phyloP scores from a whole-genome alignment of 1,284 basidiomycete species.

The Hypsizygus ulmarius region DNA sequence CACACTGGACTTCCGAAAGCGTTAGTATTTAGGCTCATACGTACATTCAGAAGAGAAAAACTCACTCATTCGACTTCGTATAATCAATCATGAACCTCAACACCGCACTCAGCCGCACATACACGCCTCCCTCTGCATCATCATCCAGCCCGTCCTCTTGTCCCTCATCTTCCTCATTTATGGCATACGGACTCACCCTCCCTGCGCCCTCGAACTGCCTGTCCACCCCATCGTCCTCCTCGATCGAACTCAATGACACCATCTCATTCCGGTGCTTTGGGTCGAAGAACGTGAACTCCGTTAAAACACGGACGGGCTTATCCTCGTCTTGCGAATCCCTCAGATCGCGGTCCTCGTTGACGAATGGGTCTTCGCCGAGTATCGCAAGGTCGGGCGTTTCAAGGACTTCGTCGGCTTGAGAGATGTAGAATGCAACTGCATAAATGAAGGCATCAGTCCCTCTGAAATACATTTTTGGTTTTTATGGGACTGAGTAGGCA shows the following conservation, averaged over 20 bases:
- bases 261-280: slow-evolving; percentile 35
- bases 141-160: slow-evolving; percentile 32
- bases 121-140: slow-evolving; percentile 18
- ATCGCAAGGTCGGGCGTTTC: slow-evolving; percentile 26
- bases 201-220: slow-evolving; percentile 38
- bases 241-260: slow-evolving; percentile 34
- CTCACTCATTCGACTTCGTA: slow-evolving; percentile 34
- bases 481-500: slow-evolving; percentile 10
- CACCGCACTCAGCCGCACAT: slow-evolving; percentile 34
- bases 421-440: slow-evolving; percentile 24
- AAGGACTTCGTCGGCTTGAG: slow-evolving; percentile 12
- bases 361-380: slow-evolving; percentile 30
- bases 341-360: slow-evolving; percentile 17
- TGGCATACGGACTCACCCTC: slow-evolving; percentile 29
- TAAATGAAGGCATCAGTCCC: neutral
- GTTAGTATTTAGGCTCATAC: neutral
- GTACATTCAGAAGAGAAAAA: slow-evolving; percentile 17
- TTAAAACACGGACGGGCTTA: slow-evolving; percentile 41
- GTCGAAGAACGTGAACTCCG: slow-evolving; percentile 40
- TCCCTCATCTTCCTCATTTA: slow-evolving; percentile 37
- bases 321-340: slow-evolving; percentile 16
- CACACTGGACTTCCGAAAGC: slow-evolving; percentile 48
- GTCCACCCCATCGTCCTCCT: slow-evolving; percentile 35
- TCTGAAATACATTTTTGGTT: neutral
- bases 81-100: slow-evolving; percentile 37